Percentiles rank a stretch among this genome's conserved stretches.
phyloP scores from a whole-genome alignment of 805 yeast species.

The Schwanniomyces vanrijiae region DNA sequence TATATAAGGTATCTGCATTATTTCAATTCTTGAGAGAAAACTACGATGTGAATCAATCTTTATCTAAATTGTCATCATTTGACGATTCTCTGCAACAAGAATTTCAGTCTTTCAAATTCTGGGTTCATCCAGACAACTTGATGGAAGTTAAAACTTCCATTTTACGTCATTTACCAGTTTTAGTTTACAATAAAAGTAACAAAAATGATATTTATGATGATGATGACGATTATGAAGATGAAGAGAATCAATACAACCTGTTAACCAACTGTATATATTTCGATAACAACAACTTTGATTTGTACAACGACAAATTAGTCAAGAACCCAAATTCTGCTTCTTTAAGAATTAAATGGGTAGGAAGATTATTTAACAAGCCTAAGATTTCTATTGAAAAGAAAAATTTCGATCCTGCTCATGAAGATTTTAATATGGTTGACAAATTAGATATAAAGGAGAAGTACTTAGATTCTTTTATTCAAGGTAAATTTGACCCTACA shows the following conservation, averaged over 20 bases:
- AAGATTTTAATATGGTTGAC: constrained; percentile 58
- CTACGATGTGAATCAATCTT: constrained; percentile 48
- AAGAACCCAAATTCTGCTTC: constrained; percentile 72
- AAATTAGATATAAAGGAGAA: constrained; percentile 77
- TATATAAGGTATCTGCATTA: constrained; percentile 77
- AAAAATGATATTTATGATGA: constrained; percentile 58
- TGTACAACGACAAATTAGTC: constrained; percentile 80
- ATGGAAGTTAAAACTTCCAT: constrained; percentile 98
- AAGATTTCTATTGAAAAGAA: constrained; percentile 82
- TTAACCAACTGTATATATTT: constrained; percentile 83
- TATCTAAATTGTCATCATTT: constrained; percentile 50
- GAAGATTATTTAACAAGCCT: constrained; percentile 72
- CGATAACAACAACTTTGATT: constrained; percentile 78
- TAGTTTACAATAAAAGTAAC: constrained; percentile 63
- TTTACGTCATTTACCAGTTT: constrained; percentile 88
- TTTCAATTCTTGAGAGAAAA: constrained; percentile 83
- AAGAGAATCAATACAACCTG: constrained; percentile 46
- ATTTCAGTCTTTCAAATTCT: constrained; percentile 76
- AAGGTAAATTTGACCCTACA: constrained; percentile 46
- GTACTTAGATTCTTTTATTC: constrained; percentile 70
- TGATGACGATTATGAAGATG: constrained; percentile 28
- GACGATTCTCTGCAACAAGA: constrained; percentile 37
- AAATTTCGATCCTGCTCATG: constrained; percentile 54
- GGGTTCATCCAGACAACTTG: constrained; percentile 91
- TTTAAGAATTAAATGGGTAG: constrained; percentile 87